Conservation (phyloP, 768 basidiomycete species). For the Lentinula boryana region DNA sequence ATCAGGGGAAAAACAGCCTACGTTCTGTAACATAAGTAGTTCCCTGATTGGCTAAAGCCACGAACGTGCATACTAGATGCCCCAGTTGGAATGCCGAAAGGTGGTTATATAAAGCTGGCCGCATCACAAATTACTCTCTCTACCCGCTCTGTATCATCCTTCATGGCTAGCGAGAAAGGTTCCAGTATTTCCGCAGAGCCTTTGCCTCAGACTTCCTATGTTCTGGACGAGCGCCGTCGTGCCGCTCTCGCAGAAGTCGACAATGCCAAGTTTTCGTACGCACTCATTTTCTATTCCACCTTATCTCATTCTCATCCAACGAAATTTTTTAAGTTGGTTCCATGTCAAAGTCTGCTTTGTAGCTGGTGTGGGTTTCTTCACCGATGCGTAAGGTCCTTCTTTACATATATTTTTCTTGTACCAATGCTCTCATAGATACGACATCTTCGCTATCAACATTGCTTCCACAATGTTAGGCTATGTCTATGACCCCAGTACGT, state of each 20-base stretch:
- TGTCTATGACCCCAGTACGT: slow-evolving; percentile 51
- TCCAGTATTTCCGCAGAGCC: slow-evolving; percentile 24
- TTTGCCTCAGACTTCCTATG: slow-evolving; percentile 22
- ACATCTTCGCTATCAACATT: slow-evolving; percentile 89
- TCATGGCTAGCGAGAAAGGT: slow-evolving; percentile 32
- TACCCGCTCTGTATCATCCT: slow-evolving; percentile 9
- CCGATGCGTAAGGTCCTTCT: slow-evolving; percentile 55
- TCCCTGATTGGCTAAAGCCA: background rate
- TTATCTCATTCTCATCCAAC: background rate
- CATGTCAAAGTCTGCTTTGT: slow-evolving; percentile 71
- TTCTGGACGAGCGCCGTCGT: slow-evolving; percentile 67
- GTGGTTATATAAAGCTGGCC: background rate
- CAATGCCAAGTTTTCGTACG: slow-evolving; percentile 78
- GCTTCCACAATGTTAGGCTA: slow-evolving; percentile 79
- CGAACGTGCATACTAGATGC: background rate
- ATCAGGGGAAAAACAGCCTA: background rate
- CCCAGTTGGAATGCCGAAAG: background rate
- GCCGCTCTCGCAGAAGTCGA: slow-evolving; percentile 84
- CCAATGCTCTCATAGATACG: slow-evolving; percentile 40
- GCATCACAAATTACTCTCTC: background rate
- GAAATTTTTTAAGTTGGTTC: slow-evolving; percentile 54
- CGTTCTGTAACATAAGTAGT: background rate
- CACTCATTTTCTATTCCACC: slow-evolving; percentile 4
- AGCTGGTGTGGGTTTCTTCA: slow-evolving; percentile 87
- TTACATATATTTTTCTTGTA: background rate